phyloP scores from a whole-genome alignment of 1,139 yeast species.

The Pichia sp. region DNA sequence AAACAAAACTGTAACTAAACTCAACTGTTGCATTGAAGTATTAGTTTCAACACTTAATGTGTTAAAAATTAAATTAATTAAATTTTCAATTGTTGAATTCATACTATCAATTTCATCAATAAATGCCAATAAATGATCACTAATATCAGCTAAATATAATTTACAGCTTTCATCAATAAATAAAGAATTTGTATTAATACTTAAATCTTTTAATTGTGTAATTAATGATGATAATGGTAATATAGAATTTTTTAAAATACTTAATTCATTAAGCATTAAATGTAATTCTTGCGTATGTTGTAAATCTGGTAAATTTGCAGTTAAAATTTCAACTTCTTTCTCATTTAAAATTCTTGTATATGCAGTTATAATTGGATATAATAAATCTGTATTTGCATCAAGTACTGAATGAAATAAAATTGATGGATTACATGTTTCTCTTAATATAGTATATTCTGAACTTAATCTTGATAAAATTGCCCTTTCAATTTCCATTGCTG shows the following conservation, averaged over 20 bases:
- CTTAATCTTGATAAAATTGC: slow-evolving; percentile 43
- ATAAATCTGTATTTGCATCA: slow-evolving; percentile 51
- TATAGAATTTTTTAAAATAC: slow-evolving; percentile 38
- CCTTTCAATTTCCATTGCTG: slow-evolving; percentile 43
- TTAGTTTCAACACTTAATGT: slow-evolving; percentile 47
- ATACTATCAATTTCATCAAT: slow-evolving; percentile 47
- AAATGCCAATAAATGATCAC: slow-evolving; percentile 45
- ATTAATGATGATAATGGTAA: slow-evolving; percentile 41
- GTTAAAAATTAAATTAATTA: slow-evolving; percentile 46
- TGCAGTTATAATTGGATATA: slow-evolving; percentile 55
- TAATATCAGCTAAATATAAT: slow-evolving; percentile 45
- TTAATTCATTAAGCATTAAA: slow-evolving; percentile 44
- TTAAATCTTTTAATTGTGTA: slow-evolving; percentile 37
- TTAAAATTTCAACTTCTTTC: slow-evolving; percentile 43
- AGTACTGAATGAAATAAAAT: slow-evolving; percentile 45
- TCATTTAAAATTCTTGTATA: slow-evolving; percentile 44
- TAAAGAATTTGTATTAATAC: slow-evolving; percentile 33
- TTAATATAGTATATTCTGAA: slow-evolving; percentile 38
- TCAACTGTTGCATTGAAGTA: slow-evolving; percentile 44
- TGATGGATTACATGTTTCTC: slow-evolving; percentile 45
- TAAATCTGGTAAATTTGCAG: slow-evolving; percentile 37
- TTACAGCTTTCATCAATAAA: slow-evolving; percentile 22
- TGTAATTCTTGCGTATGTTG: slow-evolving; percentile 46
- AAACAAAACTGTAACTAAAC: slow-evolving; percentile 47
- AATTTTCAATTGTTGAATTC: slow-evolving; percentile 42